Conservation (phyloP, 768 basidiomycete genomes). For the Ephemerocybe angulata region DNA sequence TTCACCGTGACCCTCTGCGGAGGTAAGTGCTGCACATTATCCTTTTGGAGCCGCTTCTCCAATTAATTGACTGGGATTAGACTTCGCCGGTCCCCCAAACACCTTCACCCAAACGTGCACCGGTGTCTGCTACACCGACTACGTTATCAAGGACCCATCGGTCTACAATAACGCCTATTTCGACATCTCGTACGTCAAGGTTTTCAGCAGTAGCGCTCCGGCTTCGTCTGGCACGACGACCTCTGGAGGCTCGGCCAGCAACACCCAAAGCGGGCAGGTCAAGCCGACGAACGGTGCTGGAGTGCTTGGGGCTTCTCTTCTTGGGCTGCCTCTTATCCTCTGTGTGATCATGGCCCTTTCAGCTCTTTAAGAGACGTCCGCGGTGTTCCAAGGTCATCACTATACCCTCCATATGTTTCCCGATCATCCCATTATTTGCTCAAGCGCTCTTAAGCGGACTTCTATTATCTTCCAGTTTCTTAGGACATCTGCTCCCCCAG, state of each 20-base stretch:
- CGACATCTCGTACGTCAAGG: slow-evolving; percentile 14
- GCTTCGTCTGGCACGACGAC: neutral
- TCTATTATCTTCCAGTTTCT: too few species aligned
- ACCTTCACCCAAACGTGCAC: slow-evolving; percentile 15
- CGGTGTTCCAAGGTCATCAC: too few species aligned
- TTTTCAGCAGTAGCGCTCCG: slow-evolving; percentile 6
- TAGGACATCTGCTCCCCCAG: too few species aligned
- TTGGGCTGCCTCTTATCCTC: too few species aligned
- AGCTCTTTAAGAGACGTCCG: too few species aligned
- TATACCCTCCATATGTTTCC: too few species aligned
- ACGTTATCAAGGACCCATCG: slow-evolving; percentile 12
- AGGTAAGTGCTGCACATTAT: slow-evolving; percentile 5
- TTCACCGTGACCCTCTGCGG: slow-evolving; percentile 15
- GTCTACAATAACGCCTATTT: slow-evolving; percentile 16
- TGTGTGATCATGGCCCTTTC: too few species aligned
- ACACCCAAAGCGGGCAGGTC: neutral
- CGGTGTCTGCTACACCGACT: slow-evolving; percentile 14
- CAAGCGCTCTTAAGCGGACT: too few species aligned
- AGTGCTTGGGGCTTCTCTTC: too few species aligned
- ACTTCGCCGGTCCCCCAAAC: slow-evolving; percentile 13
- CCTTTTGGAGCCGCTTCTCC: neutral
- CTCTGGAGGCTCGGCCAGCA: neutral
- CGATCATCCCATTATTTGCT: too few species aligned
- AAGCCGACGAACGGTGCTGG: too few species aligned
- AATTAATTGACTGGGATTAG: neutral